A percentile compares a stretch with the other conserved stretches of the same genome.
Evolutionary conservation across 768 basidiomycete genomes (phyloP).

Genomic region (Hortiboletus campestris): DNA sequence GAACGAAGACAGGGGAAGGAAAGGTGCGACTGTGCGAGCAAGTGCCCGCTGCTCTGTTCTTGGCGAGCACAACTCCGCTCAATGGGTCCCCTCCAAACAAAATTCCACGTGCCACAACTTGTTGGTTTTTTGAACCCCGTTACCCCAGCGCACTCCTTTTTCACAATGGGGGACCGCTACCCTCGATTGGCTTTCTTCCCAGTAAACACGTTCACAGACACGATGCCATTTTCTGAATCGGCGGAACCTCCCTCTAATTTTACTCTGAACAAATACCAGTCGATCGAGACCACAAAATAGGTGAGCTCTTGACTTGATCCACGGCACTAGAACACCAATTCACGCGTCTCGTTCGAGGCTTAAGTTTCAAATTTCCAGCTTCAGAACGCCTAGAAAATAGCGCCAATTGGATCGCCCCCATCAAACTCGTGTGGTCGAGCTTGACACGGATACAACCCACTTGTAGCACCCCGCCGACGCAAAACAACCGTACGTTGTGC

Average conservation of each 20-base stretch:
- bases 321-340: conserved; percentile 1
- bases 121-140: too few relatives aligned
- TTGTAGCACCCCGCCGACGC: too few relatives aligned
- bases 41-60: conserved; percentile 2
- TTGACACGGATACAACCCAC: too few relatives aligned
- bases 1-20: too few relatives aligned
- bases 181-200: not conserved
- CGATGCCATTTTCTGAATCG: not conserved
- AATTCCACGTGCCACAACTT: conserved; percentile 15
- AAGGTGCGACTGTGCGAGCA: not conserved
- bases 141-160: too few relatives aligned
- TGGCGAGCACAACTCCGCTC: conserved; percentile 21
- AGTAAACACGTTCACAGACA: not conserved
- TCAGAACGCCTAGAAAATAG: not conserved
- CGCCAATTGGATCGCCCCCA: not conserved
- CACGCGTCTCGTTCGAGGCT: not conserved
- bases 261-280: not conserved
- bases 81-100: conserved; percentile 7
- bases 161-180: too few relatives aligned
- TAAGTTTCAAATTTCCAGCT: not conserved
- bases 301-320: not conserved
- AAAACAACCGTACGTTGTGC: too few relatives aligned
- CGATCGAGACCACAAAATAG: not conserved
- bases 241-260: not conserved
- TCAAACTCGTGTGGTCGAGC: too few relatives aligned